Conservation (phyloP, 768 basidiomycete species). For the Amanita fuliginea region DNA sequence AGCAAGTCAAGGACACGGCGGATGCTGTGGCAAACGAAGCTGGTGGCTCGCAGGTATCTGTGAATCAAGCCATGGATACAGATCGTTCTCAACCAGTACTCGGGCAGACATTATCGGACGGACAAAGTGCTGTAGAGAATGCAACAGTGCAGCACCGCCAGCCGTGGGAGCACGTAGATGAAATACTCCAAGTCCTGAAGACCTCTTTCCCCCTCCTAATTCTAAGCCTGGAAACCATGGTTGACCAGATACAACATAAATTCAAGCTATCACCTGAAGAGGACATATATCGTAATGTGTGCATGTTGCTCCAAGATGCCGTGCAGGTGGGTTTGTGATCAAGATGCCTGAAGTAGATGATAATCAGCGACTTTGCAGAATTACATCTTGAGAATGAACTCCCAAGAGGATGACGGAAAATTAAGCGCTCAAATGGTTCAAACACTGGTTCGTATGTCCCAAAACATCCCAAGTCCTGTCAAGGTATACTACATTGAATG, state of each 20-base stretch:
- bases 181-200: conserved; percentile 87
- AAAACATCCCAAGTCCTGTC: conserved; percentile 44
- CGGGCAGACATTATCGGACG: conserved; percentile 9
- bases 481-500: conserved; percentile 31
- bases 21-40: conserved; percentile 13
- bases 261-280: conserved; percentile 89
- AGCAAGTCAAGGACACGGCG: conserved; percentile 15
- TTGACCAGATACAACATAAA: conserved; percentile 83
- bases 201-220: conserved; percentile 93
- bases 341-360: neutral
- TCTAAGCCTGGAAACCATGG: conserved; percentile 92
- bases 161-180: conserved; percentile 87
- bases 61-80: conserved; percentile 8
- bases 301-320: conserved; percentile 80
- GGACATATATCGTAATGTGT: conserved; percentile 86
- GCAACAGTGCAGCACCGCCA: conserved; percentile 35
- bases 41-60: conserved; percentile 3
- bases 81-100: conserved; percentile 8
- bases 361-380: conserved; percentile 28
- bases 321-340: conserved; percentile 45
- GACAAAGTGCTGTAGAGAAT: conserved; percentile 13
- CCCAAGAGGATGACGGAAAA: conserved; percentile 57
- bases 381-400: conserved; percentile 56
- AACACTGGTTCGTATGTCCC: conserved; percentile 49
- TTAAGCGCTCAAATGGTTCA: conserved; percentile 42